Evolutionary conservation across 2,329 filamentous ascomycete genomes (phyloP), one percentile per base, ranked within the genome.

Genomic region (Arthrobotrys conoides): DNA sequence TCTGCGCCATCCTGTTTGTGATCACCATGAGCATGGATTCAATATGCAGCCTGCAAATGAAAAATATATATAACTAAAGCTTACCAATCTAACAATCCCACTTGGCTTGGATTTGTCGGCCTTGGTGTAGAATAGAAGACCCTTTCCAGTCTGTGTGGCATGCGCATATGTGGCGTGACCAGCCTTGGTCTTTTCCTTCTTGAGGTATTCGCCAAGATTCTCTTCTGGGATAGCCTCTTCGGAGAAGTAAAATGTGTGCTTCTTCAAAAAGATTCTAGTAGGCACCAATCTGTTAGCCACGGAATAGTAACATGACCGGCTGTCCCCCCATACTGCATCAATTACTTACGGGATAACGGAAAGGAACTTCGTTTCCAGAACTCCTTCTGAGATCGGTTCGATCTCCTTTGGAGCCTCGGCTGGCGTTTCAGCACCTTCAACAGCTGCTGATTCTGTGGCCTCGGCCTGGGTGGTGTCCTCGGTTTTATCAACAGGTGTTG

Each of bases 111-210:
- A 87, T 90, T 96, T 97, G 86, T 97, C 92, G 86, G 93, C 91
- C 90, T 95, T 94, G 86, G 92, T 91, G 86, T 93, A 92, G 89
- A 96, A 97, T 49, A 98, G 88, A 20, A 98, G 91, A 84, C 96
- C 96, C 88, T 97, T 97, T 85, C 95, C 95, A 76, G 95, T 97
- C 88, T 97, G 90, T 82, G 90, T 91, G 80, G 95, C 93, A 93
- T 96, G 97, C 41, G 96, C 92, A 24, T 75, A 66, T 82, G 90
- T 91, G 82, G 92, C 91, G 81, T 92, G 89, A 87, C 96, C 91
- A 79, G 92, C 91, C 81, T 91, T 88, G 71, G 91, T 88, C 91
- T 97, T 97, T 89, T 97, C 94, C 83, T 90, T 91, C 86, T 94
- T 93, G 82, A 96, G 88, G 87, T 95, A 97, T 82, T 88, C 86